Evolutionary conservation across 169 alveolate genomes (phyloP).

Genomic region (Babesia sp.): DNA sequence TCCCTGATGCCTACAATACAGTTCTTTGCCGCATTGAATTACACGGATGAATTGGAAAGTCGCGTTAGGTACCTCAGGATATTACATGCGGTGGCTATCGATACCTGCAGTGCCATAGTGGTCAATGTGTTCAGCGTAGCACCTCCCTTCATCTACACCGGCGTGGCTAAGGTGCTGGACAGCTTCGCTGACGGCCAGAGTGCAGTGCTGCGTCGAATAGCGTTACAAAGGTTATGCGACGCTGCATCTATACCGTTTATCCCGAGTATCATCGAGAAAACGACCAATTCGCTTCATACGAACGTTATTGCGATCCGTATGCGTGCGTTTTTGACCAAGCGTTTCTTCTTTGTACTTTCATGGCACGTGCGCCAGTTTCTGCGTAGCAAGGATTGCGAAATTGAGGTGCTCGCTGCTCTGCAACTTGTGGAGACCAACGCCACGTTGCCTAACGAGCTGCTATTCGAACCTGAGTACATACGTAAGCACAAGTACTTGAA

Average conservation of each 20-base stretch:
- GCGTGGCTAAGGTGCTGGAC: slow-evolving; percentile 23
- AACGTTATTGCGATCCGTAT: neutral
- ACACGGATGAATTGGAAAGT: slow-evolving; percentile 18
- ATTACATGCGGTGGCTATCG: slow-evolving; percentile 33
- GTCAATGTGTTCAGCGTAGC: slow-evolving; percentile 34
- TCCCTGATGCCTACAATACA: slow-evolving; percentile 6
- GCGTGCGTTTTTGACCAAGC: slow-evolving; percentile 24
- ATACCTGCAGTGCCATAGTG: slow-evolving; percentile 13
- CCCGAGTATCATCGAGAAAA: neutral
- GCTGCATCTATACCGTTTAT: slow-evolving; percentile 37
- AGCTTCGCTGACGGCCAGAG: slow-evolving; percentile 22
- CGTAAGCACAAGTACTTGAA: slow-evolving; percentile 17
- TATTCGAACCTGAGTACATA: slow-evolving; percentile 14
- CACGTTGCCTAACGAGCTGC: slow-evolving; percentile 31
- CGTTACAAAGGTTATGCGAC: slow-evolving; percentile 34
- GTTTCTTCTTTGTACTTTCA: slow-evolving; percentile 18
- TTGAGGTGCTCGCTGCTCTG: slow-evolving; percentile 42
- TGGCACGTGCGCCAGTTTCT: slow-evolving; percentile 16
- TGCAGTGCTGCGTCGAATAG: slow-evolving; percentile 32
- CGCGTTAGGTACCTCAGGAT: slow-evolving; percentile 23
- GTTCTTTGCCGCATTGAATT: slow-evolving; percentile 21
- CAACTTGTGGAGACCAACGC: slow-evolving; percentile 26
- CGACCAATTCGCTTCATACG: too few relatives aligned
- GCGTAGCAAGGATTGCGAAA: slow-evolving; percentile 22
- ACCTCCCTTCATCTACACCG: slow-evolving; percentile 26